Evolutionary conservation across 176 grass and related monocot species (phyloP).

Genomic region (Stipa capillata): DNA sequence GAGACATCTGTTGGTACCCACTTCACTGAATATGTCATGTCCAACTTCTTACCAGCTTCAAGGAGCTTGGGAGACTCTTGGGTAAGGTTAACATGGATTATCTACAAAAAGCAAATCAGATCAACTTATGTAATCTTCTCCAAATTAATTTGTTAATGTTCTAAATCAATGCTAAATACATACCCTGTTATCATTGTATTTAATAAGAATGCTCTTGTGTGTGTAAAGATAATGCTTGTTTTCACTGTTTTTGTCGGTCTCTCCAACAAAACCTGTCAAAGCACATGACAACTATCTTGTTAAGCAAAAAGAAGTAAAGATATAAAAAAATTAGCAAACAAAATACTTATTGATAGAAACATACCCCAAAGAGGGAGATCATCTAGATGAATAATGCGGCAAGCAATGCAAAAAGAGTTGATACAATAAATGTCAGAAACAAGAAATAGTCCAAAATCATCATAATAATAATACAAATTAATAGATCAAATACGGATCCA

Average conservation of each 20-base stretch:
- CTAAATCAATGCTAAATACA: not conserved
- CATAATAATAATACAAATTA: not conserved
- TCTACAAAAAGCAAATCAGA: slow-evolving; percentile 38
- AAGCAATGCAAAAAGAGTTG: slow-evolving; percentile 16
- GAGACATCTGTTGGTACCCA: slow-evolving; percentile 71
- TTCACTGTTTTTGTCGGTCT: slow-evolving; percentile 85
- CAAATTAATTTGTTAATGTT: not conserved
- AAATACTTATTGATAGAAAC: slow-evolving; percentile 23
- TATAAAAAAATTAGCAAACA: not conserved
- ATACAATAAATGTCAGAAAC: slow-evolving; percentile 31
- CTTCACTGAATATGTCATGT: slow-evolving; percentile 90
- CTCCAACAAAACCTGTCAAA: slow-evolving; percentile 78
- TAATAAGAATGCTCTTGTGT: slow-evolving; percentile 77
- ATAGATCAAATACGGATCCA: slow-evolving; percentile 16
- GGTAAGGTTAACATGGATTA: slow-evolving; percentile 99
- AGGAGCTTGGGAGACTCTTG: slow-evolving; percentile 90
- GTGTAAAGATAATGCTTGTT: slow-evolving; percentile 89
- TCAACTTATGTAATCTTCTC: not conserved
- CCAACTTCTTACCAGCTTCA: slow-evolving; percentile 67
- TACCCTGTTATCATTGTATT: slow-evolving; percentile 80
- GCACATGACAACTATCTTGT: not conserved
- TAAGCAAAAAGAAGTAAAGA: not conserved
- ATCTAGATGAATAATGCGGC: slow-evolving; percentile 41
- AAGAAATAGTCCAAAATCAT: not conserved
- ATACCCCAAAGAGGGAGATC: slow-evolving; percentile 97